A percentile compares a stretch with the other conserved stretches of the same genome.
Conservation (phyloP, 2,329 filamentous ascomycete species). For the Aureobasidium zeae region DNA sequence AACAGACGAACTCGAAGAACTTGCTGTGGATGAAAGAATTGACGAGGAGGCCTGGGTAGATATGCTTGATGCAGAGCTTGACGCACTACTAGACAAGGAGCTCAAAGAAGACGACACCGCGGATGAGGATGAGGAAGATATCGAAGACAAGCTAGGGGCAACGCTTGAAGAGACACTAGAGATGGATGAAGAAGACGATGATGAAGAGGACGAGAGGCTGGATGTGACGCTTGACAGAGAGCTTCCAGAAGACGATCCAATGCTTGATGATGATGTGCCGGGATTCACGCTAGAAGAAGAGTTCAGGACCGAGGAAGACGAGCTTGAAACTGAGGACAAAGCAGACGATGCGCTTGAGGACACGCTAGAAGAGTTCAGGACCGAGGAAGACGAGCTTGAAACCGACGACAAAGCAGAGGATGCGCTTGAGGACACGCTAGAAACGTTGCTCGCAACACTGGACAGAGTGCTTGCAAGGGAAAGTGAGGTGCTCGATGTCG, state of each 20-base stretch:
- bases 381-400: not conserved
- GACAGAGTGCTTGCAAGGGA: no score
- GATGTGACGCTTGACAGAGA: not conserved
- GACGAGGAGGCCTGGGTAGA: no score
- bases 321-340: not conserved
- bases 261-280: not conserved
- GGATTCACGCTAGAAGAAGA: not conserved
- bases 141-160: no score
- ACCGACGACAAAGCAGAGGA: slow-evolving; percentile 1
- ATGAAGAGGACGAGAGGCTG: no score
- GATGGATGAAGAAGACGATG: no score
- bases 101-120: not conserved
- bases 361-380: not conserved
- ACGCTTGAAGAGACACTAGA: no score
- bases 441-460: not conserved
- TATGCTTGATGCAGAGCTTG: not conserved
- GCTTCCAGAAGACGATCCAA: not conserved
- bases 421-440: slow-evolving; percentile 2
- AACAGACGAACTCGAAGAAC: not conserved
- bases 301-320: not conserved
- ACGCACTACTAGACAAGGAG: no score
- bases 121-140: no score
- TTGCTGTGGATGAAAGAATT: not conserved
- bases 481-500: no score
- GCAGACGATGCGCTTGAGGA: slow-evolving; percentile 10